These are phyloP conservation scores for Porcisia deanei DNA, from an alignment of 208 protist genomes.

Conservation along the genomic window DNA sequence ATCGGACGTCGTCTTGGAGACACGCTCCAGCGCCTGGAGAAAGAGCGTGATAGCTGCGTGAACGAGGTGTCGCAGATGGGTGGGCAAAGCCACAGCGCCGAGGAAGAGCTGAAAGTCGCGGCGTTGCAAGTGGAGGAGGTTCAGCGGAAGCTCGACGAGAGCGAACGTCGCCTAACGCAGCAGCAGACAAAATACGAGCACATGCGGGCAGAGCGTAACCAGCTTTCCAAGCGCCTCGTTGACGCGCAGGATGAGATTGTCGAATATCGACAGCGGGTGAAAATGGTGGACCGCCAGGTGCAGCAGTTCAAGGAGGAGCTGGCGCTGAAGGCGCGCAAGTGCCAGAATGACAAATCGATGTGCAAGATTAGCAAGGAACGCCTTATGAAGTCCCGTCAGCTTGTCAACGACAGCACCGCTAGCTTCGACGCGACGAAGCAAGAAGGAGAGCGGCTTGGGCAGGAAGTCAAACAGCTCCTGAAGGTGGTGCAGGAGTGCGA, in stretches of 20 bases:
- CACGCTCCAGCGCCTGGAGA: constrained; percentile 85
- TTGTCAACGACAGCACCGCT: constrained; percentile 67
- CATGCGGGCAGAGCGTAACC: constrained; percentile 96
- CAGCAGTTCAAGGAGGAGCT: constrained; percentile 96
- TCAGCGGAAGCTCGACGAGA: constrained; percentile 95
- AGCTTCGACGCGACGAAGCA: constrained; percentile 54
- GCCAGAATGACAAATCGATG: constrained; percentile 50
- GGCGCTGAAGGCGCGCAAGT: constrained; percentile 82
- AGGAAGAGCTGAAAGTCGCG: constrained; percentile 94
- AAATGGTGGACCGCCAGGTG: constrained; percentile 97
- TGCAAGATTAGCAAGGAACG: constrained; percentile 68
- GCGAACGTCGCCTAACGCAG: constrained; percentile 70
- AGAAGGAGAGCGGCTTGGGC: constrained; percentile 56
- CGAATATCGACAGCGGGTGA: constrained; percentile 97
- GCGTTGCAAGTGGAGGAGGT: constrained; percentile 91
- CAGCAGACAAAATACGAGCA: constrained; percentile 93
- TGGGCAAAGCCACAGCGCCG: constrained; percentile 77
- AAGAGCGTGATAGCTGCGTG: constrained; percentile 90
- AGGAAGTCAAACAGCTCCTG: constrained; percentile 95
- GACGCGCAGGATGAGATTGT: constrained; percentile 97
- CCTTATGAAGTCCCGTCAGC: constrained; percentile 70
- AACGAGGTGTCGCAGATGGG: constrained; percentile 85
- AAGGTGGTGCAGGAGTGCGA: constrained; percentile 95
- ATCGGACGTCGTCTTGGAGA: constrained; percentile 48
- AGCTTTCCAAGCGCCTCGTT: constrained; percentile 97